phyloP scores from a whole-genome alignment of 768 basidiomycete species.

The Leccinum fibrillosum region DNA sequence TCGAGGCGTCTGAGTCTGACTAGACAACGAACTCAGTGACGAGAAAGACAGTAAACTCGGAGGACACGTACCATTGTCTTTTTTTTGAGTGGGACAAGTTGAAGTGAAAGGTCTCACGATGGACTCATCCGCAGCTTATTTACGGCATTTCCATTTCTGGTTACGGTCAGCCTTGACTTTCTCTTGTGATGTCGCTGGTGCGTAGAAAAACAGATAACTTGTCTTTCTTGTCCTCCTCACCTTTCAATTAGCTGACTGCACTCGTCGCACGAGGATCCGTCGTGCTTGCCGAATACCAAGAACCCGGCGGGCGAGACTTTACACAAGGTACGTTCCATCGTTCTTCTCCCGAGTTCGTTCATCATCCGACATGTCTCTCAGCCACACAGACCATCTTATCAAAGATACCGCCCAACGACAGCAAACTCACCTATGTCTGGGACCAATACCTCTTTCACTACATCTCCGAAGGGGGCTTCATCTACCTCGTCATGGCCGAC shows the following conservation, averaged over 20 bases:
- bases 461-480: conserved; percentile 82
- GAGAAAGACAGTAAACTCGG: background rate
- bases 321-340: conserved; percentile 65
- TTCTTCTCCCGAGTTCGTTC: background rate
- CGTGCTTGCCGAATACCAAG: conserved; percentile 86
- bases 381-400: conserved; percentile 87
- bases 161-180: background rate
- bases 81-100: conserved; percentile 8
- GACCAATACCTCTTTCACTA: conserved; percentile 95
- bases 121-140: background rate
- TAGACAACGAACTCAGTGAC: conserved; percentile 24
- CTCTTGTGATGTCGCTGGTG: conserved; percentile 26
- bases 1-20: conserved; percentile 79
- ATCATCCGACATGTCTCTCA: conserved; percentile 26
- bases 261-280: conserved; percentile 74
- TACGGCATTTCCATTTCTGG: conserved; percentile 20
- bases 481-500: conserved; percentile 92
- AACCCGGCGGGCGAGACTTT: conserved; percentile 73
- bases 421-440: conserved; percentile 85
- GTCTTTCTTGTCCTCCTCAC: background rate
- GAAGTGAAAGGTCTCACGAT: conserved; percentile 19
- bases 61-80: conserved; percentile 31
- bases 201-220: background rate
- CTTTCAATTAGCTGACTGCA: conserved; percentile 63
- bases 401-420: conserved; percentile 91